Base-by-base conservation (phyloP, 208 protist species). In the Blastocrithidia nonstop region DNA sequence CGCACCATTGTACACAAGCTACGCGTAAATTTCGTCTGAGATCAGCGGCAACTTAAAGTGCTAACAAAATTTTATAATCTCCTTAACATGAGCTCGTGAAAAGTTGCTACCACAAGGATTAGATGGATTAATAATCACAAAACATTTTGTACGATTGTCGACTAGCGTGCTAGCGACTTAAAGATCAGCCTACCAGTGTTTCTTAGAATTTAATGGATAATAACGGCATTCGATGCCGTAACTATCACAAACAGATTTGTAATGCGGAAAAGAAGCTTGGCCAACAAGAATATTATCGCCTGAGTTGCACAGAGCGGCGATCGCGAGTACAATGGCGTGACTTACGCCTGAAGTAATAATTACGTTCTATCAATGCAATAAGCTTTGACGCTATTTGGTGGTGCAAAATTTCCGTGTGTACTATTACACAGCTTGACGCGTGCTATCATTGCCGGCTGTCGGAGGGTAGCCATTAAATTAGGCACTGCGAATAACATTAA, bases 61-160 rank as follows among this genome's bases (percentile, higher is more conserved):
- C 49, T 91, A 64, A 11, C 88, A 93, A 11, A 96, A 56, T 40
- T 64, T 56, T n/a, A 94, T 37, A 33, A 94, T 61, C 37, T 70
- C 76, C 28, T 60, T 39, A n/a, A 96, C 43, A 57, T 97, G 93
- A 16, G 77, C 38, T 6, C 53, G 54, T 13, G 57, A 68, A 57
- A 71, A 97, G 56, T 92, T 87, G 33, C 70, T 90, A 40, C 94
- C 94, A 52, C 91, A 96, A 23, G 94, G 93, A 66, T 97, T 97
- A 22, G 81, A 94, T 4, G 94, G 94, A 70, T 97, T 97, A 47
- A 84, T 96, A 17, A 97, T 54, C 11, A 97, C 25, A 37, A 97
- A 89, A 2, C 68, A 73, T 39, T 57, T 68, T 1, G 94, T 97
- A 13, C 63, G 69, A 4, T 51, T 50, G 43, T 95, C 78, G 8